Percentiles rank a stretch among this genome's conserved stretches.
Conservation (phyloP, 2,329 filamentous ascomycete species). For the Cordyceps pruinosa region DNA sequence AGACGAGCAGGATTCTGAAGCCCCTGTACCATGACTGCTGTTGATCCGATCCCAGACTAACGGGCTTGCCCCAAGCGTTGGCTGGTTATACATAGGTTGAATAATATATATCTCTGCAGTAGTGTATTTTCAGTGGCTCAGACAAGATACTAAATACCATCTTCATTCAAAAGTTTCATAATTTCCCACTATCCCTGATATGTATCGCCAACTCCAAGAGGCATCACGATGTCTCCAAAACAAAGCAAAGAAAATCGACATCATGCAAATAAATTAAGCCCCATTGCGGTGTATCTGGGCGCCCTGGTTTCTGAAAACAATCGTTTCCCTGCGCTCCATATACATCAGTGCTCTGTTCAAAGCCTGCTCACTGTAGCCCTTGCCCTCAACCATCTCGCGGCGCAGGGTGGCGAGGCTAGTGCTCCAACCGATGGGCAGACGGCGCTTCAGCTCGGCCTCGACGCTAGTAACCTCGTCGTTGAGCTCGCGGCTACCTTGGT, state of each 20-base stretch:
- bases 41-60: not conserved
- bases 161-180: not conserved
- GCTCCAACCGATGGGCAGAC: conserved; percentile 91
- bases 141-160: not conserved
- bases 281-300: conserved; percentile 68
- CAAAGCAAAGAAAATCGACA: not conserved
- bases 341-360: conserved; percentile 80
- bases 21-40: not conserved
- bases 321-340: conserved; percentile 78
- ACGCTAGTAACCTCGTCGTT: conserved; percentile 84
- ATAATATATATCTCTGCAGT: not conserved
- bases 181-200: conserved; percentile 4
- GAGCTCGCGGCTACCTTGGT: conserved; percentile 76
- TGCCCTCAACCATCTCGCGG: conserved; percentile 85
- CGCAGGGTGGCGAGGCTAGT: conserved; percentile 81
- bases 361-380: conserved; percentile 81
- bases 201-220: conserved; percentile 7
- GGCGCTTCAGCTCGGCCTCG: conserved; percentile 79
- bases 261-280: conserved; percentile 38
- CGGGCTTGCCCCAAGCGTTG: not conserved
- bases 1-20: not conserved
- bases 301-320: conserved; percentile 72
- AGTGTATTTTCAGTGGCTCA: not conserved
- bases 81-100: not conserved
- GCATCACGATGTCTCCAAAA: not conserved